These are phyloP conservation scores for Diaporthe sp. DNA, from an alignment of 2,329 filamentous ascomycete species.

Conservation along the genomic window DNA sequence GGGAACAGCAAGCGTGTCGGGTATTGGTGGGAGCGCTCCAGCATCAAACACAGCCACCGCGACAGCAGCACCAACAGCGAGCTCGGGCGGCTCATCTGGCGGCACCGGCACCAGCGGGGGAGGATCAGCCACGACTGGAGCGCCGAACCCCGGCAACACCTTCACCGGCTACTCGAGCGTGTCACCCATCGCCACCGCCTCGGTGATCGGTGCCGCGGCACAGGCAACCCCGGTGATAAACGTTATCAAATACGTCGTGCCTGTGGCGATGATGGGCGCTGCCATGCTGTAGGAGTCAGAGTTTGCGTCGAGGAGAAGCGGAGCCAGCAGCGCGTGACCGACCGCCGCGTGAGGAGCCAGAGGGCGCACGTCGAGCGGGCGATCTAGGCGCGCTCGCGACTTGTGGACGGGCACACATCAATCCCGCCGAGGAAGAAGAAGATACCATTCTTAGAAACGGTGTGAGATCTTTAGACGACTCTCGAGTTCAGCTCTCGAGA, in stretches of 20 bases:
- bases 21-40: neutral
- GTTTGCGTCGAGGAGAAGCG: neutral
- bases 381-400: neutral
- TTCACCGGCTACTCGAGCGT: slow-evolving; percentile 41
- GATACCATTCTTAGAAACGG: slow-evolving; percentile 32
- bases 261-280: slow-evolving; percentile 35
- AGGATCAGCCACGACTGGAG: slow-evolving; percentile 18
- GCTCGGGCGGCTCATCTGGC: neutral
- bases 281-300: slow-evolving; percentile 21
- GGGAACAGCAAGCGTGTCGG: slow-evolving; percentile 35
- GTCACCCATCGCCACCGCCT: slow-evolving; percentile 39
- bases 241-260: slow-evolving; percentile 30
- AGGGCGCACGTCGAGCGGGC: neutral
- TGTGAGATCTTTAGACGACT: slow-evolving; percentile 33
- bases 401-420: neutral
- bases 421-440: slow-evolving; percentile 9
- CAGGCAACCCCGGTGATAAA: slow-evolving; percentile 32
- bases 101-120: neutral
- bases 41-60: slow-evolving; percentile 33
- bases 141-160: slow-evolving; percentile 5
- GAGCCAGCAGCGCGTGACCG: neutral
- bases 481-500: slow-evolving; percentile 34
- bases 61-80: neutral
- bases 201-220: slow-evolving; percentile 34
- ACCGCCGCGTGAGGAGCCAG: neutral